phyloP scores from a whole-genome alignment of 2,329 filamentous ascomycete genomes.

The Aspergillus transmontanensis region DNA sequence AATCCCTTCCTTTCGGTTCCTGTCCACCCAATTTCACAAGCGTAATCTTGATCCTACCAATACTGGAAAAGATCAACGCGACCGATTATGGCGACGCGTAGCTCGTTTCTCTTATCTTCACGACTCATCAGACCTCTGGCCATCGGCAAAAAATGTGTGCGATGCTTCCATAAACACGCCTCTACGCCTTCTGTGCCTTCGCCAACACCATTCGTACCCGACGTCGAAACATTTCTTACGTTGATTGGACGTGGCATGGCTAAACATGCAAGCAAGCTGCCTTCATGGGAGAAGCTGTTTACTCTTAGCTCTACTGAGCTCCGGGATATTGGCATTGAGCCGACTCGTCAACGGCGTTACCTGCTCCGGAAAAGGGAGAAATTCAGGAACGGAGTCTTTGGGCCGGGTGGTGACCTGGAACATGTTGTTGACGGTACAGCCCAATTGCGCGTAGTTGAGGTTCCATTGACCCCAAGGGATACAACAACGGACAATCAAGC shows the following conservation, averaged over 20 bases:
- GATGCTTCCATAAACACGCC: constrained; percentile 47
- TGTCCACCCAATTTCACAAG: neutral
- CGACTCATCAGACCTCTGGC: constrained; percentile 28
- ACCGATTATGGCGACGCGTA: constrained; percentile 34
- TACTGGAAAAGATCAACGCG: neutral
- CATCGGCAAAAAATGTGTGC: constrained; percentile 36
- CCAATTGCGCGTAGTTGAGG: constrained; percentile 60
- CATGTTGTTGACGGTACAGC: constrained; percentile 67
- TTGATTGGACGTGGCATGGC: constrained; percentile 86
- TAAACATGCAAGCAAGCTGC: constrained; percentile 82
- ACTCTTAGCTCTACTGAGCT: constrained; percentile 75
- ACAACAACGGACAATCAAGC: constrained; percentile 27
- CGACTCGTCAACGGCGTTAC: constrained; percentile 78
- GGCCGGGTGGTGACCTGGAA: constrained; percentile 79
- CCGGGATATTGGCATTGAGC: constrained; percentile 82
- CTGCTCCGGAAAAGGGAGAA: constrained; percentile 85
- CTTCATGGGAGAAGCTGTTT: constrained; percentile 89
- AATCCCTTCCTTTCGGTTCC: neutral
- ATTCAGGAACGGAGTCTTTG: constrained; percentile 75
- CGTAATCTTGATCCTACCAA: neutral
- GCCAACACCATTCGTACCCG: constrained; percentile 83
- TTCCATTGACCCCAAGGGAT: constrained; percentile 44
- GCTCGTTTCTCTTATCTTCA: constrained; percentile 29
- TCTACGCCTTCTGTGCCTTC: constrained; percentile 57
- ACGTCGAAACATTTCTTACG: constrained; percentile 81